These are phyloP conservation scores for Canna indica DNA, from an alignment of 176 grass and related monocot genomes.

Conservation along the genomic window DNA sequence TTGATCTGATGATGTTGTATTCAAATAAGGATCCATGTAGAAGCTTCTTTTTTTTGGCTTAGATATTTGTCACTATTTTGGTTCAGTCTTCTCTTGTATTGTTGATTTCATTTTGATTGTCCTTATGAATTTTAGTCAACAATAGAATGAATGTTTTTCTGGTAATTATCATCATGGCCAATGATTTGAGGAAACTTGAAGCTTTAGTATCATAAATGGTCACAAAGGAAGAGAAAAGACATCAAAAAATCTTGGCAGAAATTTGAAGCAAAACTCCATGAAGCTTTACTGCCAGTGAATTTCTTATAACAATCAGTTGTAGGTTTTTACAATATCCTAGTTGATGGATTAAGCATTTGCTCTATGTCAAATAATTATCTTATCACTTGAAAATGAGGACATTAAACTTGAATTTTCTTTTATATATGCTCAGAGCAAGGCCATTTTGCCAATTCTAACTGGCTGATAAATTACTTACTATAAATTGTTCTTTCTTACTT, in stretches of 20 bases:
- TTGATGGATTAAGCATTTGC: not conserved
- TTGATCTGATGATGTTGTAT: not conserved
- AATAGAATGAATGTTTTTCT: not conserved
- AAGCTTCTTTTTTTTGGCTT: not conserved
- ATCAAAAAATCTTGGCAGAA: not conserved
- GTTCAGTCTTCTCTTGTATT: not conserved
- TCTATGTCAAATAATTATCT: not conserved
- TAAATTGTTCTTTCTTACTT: not conserved
- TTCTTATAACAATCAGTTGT: not conserved
- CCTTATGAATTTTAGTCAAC: not conserved
- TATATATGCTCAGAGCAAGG: not conserved
- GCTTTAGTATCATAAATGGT: not conserved
- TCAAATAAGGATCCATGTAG: not conserved
- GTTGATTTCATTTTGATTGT: not conserved
- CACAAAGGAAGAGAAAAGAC: not conserved
- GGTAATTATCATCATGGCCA: not conserved
- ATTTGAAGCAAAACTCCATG: not conserved
- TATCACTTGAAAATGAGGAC: not conserved
- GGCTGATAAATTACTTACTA: not conserved
- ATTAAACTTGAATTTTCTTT: not conserved
- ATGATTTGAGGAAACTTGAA: not conserved
- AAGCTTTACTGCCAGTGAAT: not conserved
- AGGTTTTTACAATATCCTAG: not conserved
- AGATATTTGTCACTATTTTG: not conserved
- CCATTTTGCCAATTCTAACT: not conserved